A percentile compares a stretch with the other conserved stretches of the same genome.
Conservation (phyloP, 169 alveolate species). For the Plasmodium sp. region DNA sequence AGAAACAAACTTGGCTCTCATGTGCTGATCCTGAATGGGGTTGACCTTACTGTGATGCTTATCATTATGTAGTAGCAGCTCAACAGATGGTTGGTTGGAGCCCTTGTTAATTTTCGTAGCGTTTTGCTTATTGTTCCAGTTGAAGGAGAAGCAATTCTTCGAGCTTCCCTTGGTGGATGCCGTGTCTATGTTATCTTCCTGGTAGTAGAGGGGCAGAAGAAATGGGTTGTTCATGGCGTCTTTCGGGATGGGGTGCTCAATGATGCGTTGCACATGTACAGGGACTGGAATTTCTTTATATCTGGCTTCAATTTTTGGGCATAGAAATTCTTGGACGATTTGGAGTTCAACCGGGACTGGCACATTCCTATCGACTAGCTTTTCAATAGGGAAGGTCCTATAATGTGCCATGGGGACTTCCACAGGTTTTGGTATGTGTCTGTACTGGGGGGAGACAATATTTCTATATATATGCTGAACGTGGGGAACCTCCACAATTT, state of each 20-base stretch:
- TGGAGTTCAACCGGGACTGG: conserved; percentile 94
- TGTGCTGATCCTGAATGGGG: not conserved
- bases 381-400: conserved; percentile 92
- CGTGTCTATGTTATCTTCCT: conserved; percentile 26
- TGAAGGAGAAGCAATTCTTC: conserved; percentile 30
- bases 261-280: conserved; percentile 92
- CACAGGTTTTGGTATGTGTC: conserved; percentile 94
- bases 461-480: conserved; percentile 90
- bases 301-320: conserved; percentile 90
- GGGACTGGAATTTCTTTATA: conserved; percentile 94
- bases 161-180: not conserved
- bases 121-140: conserved; percentile 14
- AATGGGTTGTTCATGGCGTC: conserved; percentile 80
- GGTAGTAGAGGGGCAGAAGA: conserved; percentile 47
- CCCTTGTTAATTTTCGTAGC: not conserved
- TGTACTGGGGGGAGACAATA: conserved; percentile 91
- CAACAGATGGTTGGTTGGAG: conserved; percentile 22
- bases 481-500: conserved; percentile 94
- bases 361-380: conserved; percentile 91
- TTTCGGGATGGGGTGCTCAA: conserved; percentile 92
- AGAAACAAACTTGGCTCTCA: not conserved
- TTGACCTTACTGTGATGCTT: not conserved
- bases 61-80: conserved; percentile 49
- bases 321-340: conserved; percentile 91
- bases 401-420: conserved; percentile 94